Conservation (phyloP, 441 rosid genomes). For the Erodium moschatum region DNA sequence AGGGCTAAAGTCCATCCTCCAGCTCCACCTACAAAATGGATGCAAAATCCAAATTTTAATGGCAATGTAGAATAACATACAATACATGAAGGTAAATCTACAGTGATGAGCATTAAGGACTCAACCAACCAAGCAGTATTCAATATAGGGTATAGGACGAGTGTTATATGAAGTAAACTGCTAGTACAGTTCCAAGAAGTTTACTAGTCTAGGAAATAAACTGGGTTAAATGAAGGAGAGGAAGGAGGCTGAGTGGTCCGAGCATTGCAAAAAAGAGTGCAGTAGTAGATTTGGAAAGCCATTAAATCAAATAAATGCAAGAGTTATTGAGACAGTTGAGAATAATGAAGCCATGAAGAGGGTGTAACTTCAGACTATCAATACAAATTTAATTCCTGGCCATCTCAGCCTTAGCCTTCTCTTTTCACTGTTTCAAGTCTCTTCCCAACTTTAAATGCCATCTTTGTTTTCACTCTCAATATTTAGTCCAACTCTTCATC, state of each 20-base stretch:
- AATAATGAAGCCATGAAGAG: slow-evolving; percentile 45
- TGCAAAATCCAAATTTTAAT: not conserved
- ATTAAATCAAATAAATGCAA: slow-evolving; percentile 89
- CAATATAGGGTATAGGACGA: not conserved
- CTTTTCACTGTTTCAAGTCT: slow-evolving; percentile 27
- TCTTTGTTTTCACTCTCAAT: slow-evolving; percentile 34
- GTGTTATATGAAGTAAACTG: not conserved
- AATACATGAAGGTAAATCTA: not conserved
- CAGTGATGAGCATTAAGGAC: slow-evolving; percentile 9
- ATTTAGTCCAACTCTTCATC: slow-evolving; percentile 29
- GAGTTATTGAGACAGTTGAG: slow-evolving; percentile 95
- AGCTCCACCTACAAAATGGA: not conserved
- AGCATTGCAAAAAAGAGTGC: slow-evolving; percentile 40
- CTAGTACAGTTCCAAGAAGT: slow-evolving; percentile 4
- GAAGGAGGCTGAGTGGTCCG: slow-evolving; percentile 36
- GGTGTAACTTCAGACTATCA: slow-evolving; percentile 69
- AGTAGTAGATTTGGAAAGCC: slow-evolving; percentile 50
- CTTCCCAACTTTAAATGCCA: slow-evolving; percentile 37
- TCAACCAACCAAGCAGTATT: not conserved
- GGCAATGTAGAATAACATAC: not conserved
- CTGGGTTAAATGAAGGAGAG: not conserved
- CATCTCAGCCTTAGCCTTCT: slow-evolving; percentile 23
- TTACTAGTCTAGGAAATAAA: not conserved
- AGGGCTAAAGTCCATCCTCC: not conserved
- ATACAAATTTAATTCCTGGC: slow-evolving; percentile 55